Conservation (phyloP, 2,329 filamentous ascomycete species). For the Ophiostoma sp. region DNA sequence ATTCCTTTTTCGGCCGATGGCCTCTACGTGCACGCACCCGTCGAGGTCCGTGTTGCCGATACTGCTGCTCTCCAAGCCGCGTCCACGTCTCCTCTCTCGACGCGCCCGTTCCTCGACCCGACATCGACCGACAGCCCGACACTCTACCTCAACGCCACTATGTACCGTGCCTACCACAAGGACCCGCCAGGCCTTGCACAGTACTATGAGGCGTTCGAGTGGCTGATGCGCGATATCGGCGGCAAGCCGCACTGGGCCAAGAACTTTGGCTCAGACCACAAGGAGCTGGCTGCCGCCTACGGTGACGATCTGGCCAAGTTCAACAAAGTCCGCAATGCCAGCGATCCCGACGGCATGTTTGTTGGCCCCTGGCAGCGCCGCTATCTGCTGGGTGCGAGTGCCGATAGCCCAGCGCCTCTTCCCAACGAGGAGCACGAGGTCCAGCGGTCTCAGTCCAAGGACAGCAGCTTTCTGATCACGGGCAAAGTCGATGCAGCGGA, state of each 20-base stretch:
- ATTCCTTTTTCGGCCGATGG: slow-evolving; percentile 66
- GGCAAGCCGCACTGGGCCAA: slow-evolving; percentile 78
- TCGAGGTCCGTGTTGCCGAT: slow-evolving; percentile 71
- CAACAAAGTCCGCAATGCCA: slow-evolving; percentile 56
- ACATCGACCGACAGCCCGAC: slow-evolving; percentile 57
- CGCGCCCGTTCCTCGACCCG: slow-evolving; percentile 51
- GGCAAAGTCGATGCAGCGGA: slow-evolving; percentile 47
- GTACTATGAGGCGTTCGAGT: slow-evolving; percentile 77
- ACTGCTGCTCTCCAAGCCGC: slow-evolving; percentile 40
- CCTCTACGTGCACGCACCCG: slow-evolving; percentile 69
- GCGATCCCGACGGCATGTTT: slow-evolving; percentile 72
- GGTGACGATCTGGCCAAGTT: slow-evolving; percentile 56
- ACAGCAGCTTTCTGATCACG: slow-evolving; percentile 48
- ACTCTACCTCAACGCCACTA: slow-evolving; percentile 72
- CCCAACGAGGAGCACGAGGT: slow-evolving; percentile 29
- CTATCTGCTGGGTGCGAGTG: slow-evolving; percentile 46
- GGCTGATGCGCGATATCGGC: slow-evolving; percentile 70
- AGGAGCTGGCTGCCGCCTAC: slow-evolving; percentile 57
- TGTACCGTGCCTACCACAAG: slow-evolving; percentile 67
- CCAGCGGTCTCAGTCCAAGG: slow-evolving; percentile 37
- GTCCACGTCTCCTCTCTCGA: slow-evolving; percentile 27
- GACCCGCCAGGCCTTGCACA: slow-evolving; percentile 63
- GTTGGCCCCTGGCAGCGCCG: slow-evolving; percentile 83
- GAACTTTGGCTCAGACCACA: slow-evolving; percentile 57
- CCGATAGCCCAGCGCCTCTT: slow-evolving; percentile 21